phyloP scores from a whole-genome alignment of 768 basidiomycete species.

The Russula foetens region DNA sequence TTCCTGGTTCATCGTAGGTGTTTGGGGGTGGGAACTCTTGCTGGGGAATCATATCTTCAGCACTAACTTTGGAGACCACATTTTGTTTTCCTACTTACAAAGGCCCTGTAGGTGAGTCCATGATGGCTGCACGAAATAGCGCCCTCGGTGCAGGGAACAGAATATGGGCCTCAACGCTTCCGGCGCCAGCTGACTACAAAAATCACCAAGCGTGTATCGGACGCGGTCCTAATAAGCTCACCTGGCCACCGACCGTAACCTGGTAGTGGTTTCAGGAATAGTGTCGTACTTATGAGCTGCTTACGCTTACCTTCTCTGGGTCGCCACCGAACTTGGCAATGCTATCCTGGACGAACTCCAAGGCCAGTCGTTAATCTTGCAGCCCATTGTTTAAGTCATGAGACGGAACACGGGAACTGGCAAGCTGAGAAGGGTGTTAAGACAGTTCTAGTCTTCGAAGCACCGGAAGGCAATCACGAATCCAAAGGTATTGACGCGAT shows the following conservation, averaged over 20 bases:
- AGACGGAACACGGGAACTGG: constrained; percentile 35
- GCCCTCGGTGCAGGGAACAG: constrained; percentile 28
- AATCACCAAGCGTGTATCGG: not conserved
- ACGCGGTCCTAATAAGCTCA: constrained; percentile 12
- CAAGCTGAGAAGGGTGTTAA: constrained; percentile 27
- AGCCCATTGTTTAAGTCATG: constrained; percentile 32
- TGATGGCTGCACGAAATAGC: constrained; percentile 43
- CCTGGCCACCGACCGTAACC: constrained; percentile 49
- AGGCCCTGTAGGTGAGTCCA: constrained; percentile 43
- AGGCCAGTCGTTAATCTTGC: constrained; percentile 49
- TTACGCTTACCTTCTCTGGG: constrained; percentile 39
- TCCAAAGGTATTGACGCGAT: constrained; percentile 48
- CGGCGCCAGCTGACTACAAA: constrained; percentile 40
- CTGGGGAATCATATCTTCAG: constrained; percentile 25
- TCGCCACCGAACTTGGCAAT: constrained; percentile 36
- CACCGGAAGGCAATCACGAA: constrained; percentile 29
- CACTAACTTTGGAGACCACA: not conserved
- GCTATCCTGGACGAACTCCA: constrained; percentile 55
- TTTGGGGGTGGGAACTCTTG: constrained; percentile 43
- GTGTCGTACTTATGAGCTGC: not conserved
- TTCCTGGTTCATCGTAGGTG: constrained; percentile 44
- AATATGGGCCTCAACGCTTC: constrained; percentile 39
- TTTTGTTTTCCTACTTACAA: constrained; percentile 32
- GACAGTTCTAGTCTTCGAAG: not conserved
- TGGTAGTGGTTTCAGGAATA: constrained; percentile 15